Evolutionary conservation across 192 early-diverging fungal genomes (phyloP).

Genomic region (Coemansia sp.): DNA sequence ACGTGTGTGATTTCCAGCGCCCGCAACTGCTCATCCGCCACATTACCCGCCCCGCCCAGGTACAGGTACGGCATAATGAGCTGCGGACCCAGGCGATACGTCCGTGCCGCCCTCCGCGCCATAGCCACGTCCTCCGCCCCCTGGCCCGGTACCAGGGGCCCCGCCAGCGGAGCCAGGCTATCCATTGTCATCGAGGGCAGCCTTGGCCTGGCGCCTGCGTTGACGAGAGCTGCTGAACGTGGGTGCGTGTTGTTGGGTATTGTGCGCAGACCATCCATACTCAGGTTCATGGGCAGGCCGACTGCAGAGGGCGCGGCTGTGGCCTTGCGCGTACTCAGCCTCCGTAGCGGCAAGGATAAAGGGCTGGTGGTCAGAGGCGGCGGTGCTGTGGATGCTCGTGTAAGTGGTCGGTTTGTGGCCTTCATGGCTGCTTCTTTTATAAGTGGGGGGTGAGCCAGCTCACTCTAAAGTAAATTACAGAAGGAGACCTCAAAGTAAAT

Average conservation of each 20-base stretch:
- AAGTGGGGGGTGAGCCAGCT: neutral
- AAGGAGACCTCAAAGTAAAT: neutral
- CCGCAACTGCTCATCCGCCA: slow-evolving; percentile 11
- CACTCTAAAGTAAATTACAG: neutral
- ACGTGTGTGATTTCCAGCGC: slow-evolving; percentile 13
- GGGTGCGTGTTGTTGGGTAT: slow-evolving; percentile 7
- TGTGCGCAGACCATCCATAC: slow-evolving; percentile 5
- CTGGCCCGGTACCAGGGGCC: neutral
- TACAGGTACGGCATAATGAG: slow-evolving; percentile 49
- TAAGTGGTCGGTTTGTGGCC: slow-evolving; percentile 6
- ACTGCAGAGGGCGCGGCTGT: neutral
- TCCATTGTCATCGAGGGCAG: neutral
- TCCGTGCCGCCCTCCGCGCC: slow-evolving; percentile 30
- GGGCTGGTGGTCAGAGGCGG: neutral
- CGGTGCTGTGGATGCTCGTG: slow-evolving; percentile 15
- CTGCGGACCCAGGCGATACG: slow-evolving; percentile 36
- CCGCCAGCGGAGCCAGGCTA: neutral
- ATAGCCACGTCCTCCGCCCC: slow-evolving; percentile 12
- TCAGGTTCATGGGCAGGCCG: slow-evolving; percentile 8
- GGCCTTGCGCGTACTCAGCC: slow-evolving; percentile 11
- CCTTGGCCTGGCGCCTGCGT: neutral
- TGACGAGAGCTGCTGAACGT: neutral
- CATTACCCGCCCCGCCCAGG: slow-evolving; percentile 36
- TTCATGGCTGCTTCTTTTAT: neutral
- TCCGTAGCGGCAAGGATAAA: slow-evolving; percentile 2